phyloP scores from a whole-genome alignment of 1,284 basidiomycete genomes.

The Papiliotrema terrestris region DNA sequence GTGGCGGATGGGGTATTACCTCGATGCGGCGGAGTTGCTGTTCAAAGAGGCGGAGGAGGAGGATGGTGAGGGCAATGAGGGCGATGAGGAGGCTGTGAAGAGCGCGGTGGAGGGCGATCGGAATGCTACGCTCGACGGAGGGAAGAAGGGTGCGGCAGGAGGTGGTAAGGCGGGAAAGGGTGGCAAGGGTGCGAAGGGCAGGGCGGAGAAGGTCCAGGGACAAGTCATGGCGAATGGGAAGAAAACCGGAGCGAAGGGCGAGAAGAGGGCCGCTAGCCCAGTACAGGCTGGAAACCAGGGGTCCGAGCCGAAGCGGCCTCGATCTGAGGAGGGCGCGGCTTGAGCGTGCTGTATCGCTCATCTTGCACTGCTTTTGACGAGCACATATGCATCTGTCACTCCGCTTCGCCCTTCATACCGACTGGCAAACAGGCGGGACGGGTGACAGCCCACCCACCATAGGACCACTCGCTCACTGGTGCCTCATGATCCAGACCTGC shows the following conservation, averaged over 20 bases:
- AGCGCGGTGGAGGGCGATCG: neutral
- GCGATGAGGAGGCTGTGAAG: constrained; percentile 15
- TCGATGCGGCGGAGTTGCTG: constrained; percentile 65
- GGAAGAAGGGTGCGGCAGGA: constrained; percentile 1
- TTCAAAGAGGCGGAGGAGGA: constrained; percentile 61
- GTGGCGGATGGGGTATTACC: constrained; percentile 73
- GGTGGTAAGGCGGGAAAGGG: neutral
- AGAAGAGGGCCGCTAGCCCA: neutral
- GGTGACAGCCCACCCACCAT: too few species aligned
- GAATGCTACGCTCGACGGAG: neutral
- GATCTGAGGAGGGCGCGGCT: neutral
- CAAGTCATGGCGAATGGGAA: neutral
- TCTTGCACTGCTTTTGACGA: too few species aligned
- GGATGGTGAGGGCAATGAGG: constrained; percentile 38
- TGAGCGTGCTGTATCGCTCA: too few species aligned
- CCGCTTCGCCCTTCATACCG: too few species aligned
- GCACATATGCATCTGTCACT: too few species aligned
- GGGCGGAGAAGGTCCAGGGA: neutral
- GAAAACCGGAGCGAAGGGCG: neutral
- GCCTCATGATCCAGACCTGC: too few species aligned
- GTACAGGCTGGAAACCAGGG: neutral
- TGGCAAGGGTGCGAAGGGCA: neutral
- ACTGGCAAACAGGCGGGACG: too few species aligned
- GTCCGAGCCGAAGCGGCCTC: neutral
- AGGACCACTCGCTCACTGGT: too few species aligned